phyloP scores from a whole-genome alignment of 176 grass and related monocot species.

The Dactylis glomerata region DNA sequence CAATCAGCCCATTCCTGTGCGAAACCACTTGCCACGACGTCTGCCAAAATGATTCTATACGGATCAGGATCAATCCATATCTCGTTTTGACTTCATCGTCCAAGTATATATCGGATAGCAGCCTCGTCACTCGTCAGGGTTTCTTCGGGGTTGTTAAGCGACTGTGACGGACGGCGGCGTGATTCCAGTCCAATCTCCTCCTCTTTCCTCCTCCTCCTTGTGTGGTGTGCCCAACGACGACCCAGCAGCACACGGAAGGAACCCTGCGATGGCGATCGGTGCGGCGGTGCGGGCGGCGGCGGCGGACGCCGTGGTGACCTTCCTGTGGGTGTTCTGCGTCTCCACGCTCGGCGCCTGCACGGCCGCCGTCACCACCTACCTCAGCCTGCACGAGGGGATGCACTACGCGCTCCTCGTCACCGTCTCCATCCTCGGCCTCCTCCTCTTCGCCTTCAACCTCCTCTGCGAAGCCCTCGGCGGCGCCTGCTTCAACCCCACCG shows the following conservation, averaged over 20 bases:
- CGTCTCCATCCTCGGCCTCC: constrained; percentile 34
- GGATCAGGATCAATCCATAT: background rate
- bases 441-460: constrained; percentile 51
- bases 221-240: background rate
- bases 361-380: constrained; percentile 22
- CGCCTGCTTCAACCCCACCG: constrained; percentile 67
- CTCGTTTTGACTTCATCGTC: background rate
- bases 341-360: constrained; percentile 44
- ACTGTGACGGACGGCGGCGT: background rate
- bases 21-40: background rate
- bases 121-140: background rate
- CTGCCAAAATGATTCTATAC: background rate
- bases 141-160: background rate
- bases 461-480: constrained; percentile 46
- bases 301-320: constrained; percentile 56
- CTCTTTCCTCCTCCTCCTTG: background rate
- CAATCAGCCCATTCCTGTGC: background rate
- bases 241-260: no score
- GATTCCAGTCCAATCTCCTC: background rate
- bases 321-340: constrained; percentile 54
- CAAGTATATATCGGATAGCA: background rate
- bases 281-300: constrained; percentile 40
- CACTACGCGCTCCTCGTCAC: constrained; percentile 24
- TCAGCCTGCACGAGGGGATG: constrained; percentile 32
- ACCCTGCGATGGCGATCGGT: background rate